Base-by-base conservation (phyloP, 2,329 filamentous ascomycete species). In the Orbilia blumenaviensis region DNA sequence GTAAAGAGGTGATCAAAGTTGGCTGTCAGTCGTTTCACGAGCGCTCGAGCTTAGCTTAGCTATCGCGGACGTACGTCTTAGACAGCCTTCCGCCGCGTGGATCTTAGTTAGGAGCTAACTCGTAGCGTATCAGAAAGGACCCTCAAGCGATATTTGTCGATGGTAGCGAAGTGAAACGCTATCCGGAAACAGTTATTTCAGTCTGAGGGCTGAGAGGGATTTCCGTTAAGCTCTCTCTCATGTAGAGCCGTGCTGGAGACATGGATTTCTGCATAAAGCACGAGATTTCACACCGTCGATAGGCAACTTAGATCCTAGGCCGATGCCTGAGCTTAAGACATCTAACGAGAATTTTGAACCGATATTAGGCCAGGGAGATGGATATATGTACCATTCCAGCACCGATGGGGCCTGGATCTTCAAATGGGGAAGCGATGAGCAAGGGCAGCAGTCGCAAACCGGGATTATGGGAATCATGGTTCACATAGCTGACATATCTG, bases 241-340 rank as follows among this genome's bases (percentile, higher is more conserved):
- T 27, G 42, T 69, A 18, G 64, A 54, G 63, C 72, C 71, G 71
- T 75, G 71, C 68, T 73, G 68, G 52, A 60, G 41, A 27, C 54
- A 67, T 66, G 44, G 32, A 74, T 38, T 58, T 21, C 44, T 75
- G 71, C 71, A 75, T 63, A 46, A 67, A 46, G 63, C 56, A 68
- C 48, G 29, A 62, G 54, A 54, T 42, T 74, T 74, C 69, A 74
- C 69, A 18, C 25, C 38, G 36, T 32, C 21, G 44, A 66, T 38
- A 14, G 38, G 27, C 50, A 63, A 44, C 23, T 63, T 32, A 18
- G 34, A 71, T 54, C 42, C 46, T 29, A 5, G 46, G 23, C 36
- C 34, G 52, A 56, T 56, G 23, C 66, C 46, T 58, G 36, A 54
- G 34, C 44, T 44, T 27, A 32, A 48, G 41, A 60, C 56, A 56